Base-by-base conservation (phyloP, 1,139 yeast species). In the Hemisphaericaspora subhashii region DNA sequence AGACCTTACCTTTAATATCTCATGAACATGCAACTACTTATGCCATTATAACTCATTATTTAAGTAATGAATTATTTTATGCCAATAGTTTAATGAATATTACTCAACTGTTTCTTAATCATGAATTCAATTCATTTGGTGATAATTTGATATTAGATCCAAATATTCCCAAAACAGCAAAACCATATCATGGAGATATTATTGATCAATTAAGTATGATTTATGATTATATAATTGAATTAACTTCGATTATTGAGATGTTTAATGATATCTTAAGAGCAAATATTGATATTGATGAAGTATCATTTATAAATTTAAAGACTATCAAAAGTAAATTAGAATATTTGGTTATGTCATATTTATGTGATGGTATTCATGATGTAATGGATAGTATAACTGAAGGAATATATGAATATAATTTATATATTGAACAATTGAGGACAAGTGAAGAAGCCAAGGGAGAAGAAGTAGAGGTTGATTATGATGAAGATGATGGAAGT, bases 61-160 rank as follows among this genome's bases (percentile, higher is more conserved):
- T 55, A 27, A 43, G 47, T 21, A 51, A 53, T 30, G 55, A 57
- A 37, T 10, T 50, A 9, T 57, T 53, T 37, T 48, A 53, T 38
- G 51, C 58, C 9, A 37, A 48, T 9, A 54, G 53, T 36, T 44
- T 57, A 24, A 38, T 38, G 13, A 38, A 43, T 17, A 39, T 57
- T 28, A 26, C 47, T 6, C 45, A 46, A 17, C 44, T 41, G 36
- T 47, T 48, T 33, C 27, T 42, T 5, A 45, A 44, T 26, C 36
- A 42, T 13, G 50, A 48, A 28, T 45, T 47, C 30, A 39, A 28
- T 11, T 33, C 42, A 7, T 47, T 47, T 37, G 27, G 37, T 26
- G 26, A 33, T 21, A 31, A 37, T 5, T 28, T 37, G 11, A 45
- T 45, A 3, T 37, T 47, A 16, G 44, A 44, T 31, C 50, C 51